A percentile compares a stretch with the other conserved stretches of the same genome.
These are phyloP conservation scores for Truncatella angustata DNA, from an alignment of 2,329 filamentous ascomycete genomes.

Conservation along the genomic window DNA sequence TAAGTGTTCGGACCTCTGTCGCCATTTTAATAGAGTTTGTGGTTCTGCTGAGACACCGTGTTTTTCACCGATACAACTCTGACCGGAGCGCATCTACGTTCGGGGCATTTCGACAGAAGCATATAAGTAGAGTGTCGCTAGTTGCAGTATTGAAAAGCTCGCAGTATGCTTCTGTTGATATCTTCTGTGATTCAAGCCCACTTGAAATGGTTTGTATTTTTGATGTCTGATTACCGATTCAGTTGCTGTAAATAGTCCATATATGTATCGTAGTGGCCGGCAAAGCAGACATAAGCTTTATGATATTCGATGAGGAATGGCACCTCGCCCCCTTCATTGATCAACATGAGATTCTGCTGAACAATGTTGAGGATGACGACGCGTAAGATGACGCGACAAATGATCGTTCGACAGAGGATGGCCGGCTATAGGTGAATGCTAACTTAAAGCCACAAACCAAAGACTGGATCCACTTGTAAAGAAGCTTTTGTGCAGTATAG, in stretches of 20 bases:
- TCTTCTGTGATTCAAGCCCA: no score
- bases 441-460: no score
- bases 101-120: no score
- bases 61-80: not conserved
- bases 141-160: no score
- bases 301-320: not conserved
- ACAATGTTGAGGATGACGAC: not conserved
- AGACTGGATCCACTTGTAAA: not conserved
- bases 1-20: constrained; percentile 26
- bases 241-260: not conserved
- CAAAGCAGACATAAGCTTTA: not conserved
- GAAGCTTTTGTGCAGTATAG: not conserved
- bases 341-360: no score
- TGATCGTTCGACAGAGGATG: not conserved
- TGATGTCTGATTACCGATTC: not conserved
- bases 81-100: not conserved
- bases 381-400: not conserved
- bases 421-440: not conserved
- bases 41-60: not conserved
- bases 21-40: constrained; percentile 1
- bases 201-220: no score
- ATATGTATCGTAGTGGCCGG: not conserved
- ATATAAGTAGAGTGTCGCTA: no score
- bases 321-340: no score
- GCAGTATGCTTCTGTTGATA: no score